Evolutionary conservation across 139 green algal genomes (phyloP).

Genomic region (Chlamydomonas applanata): DNA sequence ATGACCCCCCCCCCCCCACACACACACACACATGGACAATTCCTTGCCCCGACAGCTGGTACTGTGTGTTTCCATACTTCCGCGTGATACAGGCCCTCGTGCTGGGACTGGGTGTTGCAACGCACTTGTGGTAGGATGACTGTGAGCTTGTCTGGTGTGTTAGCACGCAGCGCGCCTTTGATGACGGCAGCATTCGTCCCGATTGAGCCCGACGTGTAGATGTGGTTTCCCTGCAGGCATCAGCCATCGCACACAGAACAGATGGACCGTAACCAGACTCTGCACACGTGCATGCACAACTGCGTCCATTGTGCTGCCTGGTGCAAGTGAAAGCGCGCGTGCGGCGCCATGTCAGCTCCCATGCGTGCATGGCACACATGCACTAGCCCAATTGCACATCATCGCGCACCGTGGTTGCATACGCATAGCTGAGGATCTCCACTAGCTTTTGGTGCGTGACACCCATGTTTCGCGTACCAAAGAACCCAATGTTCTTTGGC

Average conservation of each 20-base stretch:
- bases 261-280: neutral
- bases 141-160: constrained; percentile 90
- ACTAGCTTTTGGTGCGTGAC: constrained; percentile 97
- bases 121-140: constrained; percentile 83
- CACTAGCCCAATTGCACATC: neutral
- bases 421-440: constrained; percentile 96
- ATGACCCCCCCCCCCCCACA: no score
- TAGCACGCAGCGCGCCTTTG: constrained; percentile 88
- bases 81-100: no score
- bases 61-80: no score
- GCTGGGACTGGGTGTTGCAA: no score
- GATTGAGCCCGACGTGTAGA: constrained; percentile 94
- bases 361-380: neutral
- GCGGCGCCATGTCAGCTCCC: neutral
- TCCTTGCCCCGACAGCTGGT: no score
- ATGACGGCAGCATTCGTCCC: constrained; percentile 98
- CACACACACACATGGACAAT: no score
- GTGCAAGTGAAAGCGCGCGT: neutral
- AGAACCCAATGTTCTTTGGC: constrained; percentile 93
- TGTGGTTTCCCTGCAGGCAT: constrained; percentile 85
- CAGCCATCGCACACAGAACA: neutral
- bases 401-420: constrained; percentile 83
- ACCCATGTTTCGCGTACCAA: constrained; percentile 98
- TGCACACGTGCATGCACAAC: neutral
- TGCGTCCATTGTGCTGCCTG: neutral